Evolutionary conservation across 495 filamentous ascomycete species (phyloP).

Genomic region (Xylaria bambusicola): DNA sequence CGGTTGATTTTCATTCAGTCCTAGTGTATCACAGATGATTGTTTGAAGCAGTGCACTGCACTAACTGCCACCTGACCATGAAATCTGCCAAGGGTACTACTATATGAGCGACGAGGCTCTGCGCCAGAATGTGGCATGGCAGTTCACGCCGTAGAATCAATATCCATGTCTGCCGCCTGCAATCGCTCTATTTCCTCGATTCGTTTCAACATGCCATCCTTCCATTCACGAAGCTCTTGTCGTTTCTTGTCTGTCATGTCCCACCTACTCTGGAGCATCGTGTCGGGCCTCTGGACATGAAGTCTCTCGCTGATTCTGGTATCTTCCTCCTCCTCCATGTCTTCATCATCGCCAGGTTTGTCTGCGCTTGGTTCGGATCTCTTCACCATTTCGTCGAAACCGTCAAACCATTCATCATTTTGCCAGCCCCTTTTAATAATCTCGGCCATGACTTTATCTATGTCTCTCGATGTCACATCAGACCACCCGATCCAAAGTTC

Average conservation of each 20-base stretch:
- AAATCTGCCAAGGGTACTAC: not conserved
- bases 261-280: conserved; percentile 82
- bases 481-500: conserved; percentile 51
- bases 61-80: too few relatives aligned
- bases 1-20: too few relatives aligned
- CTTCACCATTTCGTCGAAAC: conserved; percentile 43
- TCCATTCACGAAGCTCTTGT: conserved; percentile 73
- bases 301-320: conserved; percentile 30
- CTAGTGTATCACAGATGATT: too few relatives aligned
- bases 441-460: conserved; percentile 60
- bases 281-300: conserved; percentile 56
- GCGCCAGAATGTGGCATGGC: not conserved
- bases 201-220: conserved; percentile 60
- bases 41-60: too few relatives aligned
- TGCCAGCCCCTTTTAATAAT: conserved; percentile 63
- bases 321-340: conserved; percentile 32
- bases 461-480: conserved; percentile 48
- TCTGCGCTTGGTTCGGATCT: not conserved
- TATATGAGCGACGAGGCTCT: not conserved
- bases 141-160: conserved; percentile 21
- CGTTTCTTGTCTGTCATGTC: conserved; percentile 73
- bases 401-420: conserved; percentile 67
- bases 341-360: conserved; percentile 19
- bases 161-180: conserved; percentile 30
- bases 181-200: conserved; percentile 54